phyloP scores from a whole-genome alignment of 1,284 basidiomycete genomes.

The Naganishia liquefaciens region DNA sequence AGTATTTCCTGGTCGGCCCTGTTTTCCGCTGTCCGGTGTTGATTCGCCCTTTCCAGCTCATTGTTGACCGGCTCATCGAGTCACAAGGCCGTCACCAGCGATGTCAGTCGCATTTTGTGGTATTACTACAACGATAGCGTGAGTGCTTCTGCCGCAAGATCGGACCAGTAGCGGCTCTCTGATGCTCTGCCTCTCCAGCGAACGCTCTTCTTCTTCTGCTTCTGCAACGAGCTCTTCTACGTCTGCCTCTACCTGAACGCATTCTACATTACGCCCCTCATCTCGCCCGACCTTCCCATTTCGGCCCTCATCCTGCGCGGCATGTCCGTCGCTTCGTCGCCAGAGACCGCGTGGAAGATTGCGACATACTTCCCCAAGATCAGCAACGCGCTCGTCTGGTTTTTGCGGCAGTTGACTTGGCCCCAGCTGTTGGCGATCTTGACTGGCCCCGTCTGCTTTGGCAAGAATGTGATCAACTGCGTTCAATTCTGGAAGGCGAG shows the following conservation, averaged over 20 bases:
- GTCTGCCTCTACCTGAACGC: slow-evolving; percentile 93
- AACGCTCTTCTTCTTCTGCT: slow-evolving; percentile 89
- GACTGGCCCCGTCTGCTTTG: slow-evolving; percentile 70
- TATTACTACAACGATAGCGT: slow-evolving; percentile 93
- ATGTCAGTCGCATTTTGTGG: slow-evolving; percentile 88
- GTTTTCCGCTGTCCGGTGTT: not conserved
- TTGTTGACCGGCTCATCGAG: slow-evolving; percentile 87
- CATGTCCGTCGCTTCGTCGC: slow-evolving; percentile 42
- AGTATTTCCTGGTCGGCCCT: slow-evolving; percentile 39
- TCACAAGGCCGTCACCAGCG: slow-evolving; percentile 87
- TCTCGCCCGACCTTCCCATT: slow-evolving; percentile 34
- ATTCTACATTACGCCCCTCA: slow-evolving; percentile 63
- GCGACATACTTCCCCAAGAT: slow-evolving; percentile 38
- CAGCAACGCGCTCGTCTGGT: slow-evolving; percentile 39
- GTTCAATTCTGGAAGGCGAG: slow-evolving; percentile 99
- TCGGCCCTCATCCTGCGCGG: slow-evolving; percentile 30
- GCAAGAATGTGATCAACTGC: slow-evolving; percentile 92
- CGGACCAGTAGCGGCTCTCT: not conserved
- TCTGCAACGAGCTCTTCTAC: slow-evolving; percentile 97
- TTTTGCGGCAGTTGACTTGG: slow-evolving; percentile 65
- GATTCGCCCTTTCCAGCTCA: slow-evolving; percentile 63
- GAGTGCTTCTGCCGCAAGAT: slow-evolving; percentile 46
- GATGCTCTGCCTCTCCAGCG: slow-evolving; percentile 56
- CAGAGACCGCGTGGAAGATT: slow-evolving; percentile 37
- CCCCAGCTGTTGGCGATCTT: slow-evolving; percentile 71